phyloP scores from a whole-genome alignment of 2,329 filamentous ascomycete species.

The Diaporthe sp. region DNA sequence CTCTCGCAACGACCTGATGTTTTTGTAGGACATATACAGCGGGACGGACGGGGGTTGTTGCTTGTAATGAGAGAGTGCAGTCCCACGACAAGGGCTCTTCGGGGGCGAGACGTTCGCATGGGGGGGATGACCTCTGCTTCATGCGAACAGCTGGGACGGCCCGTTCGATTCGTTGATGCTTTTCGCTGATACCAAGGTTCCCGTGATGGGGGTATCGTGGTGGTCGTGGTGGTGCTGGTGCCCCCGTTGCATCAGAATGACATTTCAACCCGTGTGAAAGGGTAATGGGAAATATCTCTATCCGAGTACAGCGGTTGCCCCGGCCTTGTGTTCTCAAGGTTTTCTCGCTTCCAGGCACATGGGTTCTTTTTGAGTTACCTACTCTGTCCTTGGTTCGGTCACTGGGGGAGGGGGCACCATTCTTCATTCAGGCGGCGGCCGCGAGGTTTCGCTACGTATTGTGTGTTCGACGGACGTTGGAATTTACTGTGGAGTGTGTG shows the following conservation, averaged over 20 bases:
- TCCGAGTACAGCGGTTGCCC: constrained; percentile 12
- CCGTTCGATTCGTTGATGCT: constrained; percentile 14
- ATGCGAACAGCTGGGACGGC: constrained; percentile 19
- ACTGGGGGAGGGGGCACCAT: background rate
- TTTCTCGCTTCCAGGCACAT: background rate
- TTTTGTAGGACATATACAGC: constrained; percentile 4
- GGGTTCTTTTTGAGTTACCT: background rate
- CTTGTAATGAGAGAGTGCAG: background rate
- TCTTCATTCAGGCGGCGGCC: background rate
- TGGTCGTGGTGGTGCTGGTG: background rate
- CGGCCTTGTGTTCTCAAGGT: background rate
- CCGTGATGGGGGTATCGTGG: background rate
- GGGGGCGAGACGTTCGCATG: background rate
- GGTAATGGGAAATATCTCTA: background rate
- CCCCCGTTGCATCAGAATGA: constrained; percentile 4
- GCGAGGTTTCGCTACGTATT: background rate
- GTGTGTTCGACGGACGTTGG: background rate
- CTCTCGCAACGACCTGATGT: constrained; percentile 1
- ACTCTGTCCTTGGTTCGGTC: background rate
- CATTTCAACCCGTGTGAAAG: background rate
- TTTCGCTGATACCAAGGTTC: background rate
- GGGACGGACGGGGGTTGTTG: background rate
- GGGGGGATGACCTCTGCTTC: background rate
- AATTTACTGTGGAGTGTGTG: background rate
- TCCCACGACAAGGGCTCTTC: background rate